Conservation (phyloP, 78 protist species). For the Ministeria vibrans region DNA sequence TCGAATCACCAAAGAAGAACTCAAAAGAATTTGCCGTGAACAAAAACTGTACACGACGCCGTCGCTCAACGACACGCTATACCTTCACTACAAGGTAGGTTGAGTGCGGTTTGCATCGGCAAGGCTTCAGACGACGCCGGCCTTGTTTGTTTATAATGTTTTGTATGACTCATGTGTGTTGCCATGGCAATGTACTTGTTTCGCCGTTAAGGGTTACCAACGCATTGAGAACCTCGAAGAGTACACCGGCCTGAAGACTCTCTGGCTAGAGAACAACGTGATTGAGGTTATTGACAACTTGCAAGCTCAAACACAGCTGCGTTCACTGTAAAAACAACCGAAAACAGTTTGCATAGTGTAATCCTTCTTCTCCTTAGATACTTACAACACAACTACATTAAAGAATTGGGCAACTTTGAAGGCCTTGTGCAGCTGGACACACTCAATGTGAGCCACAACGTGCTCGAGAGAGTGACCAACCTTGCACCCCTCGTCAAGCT, state of each 20-base stretch:
- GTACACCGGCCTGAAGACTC: slow-evolving; percentile 46
- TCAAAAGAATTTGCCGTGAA: slow-evolving; percentile 40
- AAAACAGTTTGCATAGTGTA: no score
- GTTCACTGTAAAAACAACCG: slow-evolving; percentile 16
- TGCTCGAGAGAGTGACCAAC: slow-evolving; percentile 9
- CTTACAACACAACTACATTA: slow-evolving; percentile 42
- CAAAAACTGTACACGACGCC: slow-evolving; percentile 49
- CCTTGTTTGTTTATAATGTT: background rate
- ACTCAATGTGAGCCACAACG: slow-evolving; percentile 44
- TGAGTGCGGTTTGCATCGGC: background rate
- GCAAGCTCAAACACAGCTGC: background rate
- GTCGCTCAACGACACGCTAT: slow-evolving; percentile 63
- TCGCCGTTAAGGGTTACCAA: slow-evolving; percentile 11
- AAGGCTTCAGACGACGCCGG: background rate
- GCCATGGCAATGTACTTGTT: background rate
- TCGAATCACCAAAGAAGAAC: slow-evolving; percentile 24
- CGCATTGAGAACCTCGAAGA: slow-evolving; percentile 40
- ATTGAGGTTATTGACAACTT: slow-evolving; percentile 43
- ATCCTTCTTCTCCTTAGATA: no score
- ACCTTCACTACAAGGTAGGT: slow-evolving; percentile 55
- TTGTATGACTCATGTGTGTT: background rate
- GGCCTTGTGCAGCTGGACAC: slow-evolving; percentile 19
- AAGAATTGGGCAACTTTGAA: slow-evolving; percentile 2
- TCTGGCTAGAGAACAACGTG: slow-evolving; percentile 79
- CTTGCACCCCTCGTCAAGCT: slow-evolving; percentile 15